Base-by-base conservation (phyloP, 2,329 filamentous ascomycete species). In the Fusarium bactridioides region DNA sequence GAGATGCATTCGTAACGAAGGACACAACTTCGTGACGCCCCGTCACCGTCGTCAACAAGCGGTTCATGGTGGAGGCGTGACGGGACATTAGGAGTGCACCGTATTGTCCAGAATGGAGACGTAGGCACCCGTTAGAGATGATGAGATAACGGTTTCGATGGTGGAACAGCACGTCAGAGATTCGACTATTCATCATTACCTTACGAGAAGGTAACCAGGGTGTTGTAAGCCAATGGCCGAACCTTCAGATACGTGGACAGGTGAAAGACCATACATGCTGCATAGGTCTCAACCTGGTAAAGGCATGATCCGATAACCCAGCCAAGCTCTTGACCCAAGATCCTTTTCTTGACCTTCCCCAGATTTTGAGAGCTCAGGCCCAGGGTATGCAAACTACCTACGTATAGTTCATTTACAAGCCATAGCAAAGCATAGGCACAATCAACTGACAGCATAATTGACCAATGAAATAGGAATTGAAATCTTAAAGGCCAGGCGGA, bases 31-130 rank as follows among this genome's bases (percentile, higher is more conserved):
- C 27, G 54, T 54, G 60, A 70, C 45, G 61, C 55, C 33, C 50
- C 43, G 54, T 73, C 27, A 67, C 55, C n/a, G 47, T 73, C 53
- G 55, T 73, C 44, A 40, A 70, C 47, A 66, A 61, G 56, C 43
- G 55, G 41, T 44, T 61, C 35, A 37, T 40, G 45, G 53, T 48
- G 45, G 61, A 60, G 43, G 44, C 23, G 40, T 38, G 43, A 23
- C 59, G 61, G 69, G 53, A n/a, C 43, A 64, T 37, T 37, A 33
- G 29, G 59, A 56, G 38, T 31, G 27, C 5, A 27, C 50, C 50
- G 54, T 60, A 44, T 60, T 54, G 29, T 45, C 37, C 15, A 38
- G 27, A 45, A n/a, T 44, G 40, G 61, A 41, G 37, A 68, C 38
- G 41, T 23, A 56, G 27, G 29, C 40, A 38, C 29, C 21, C 29